Evolutionary conservation across 1,284 basidiomycete species (phyloP).

Genomic region (Tilletia horrida): DNA sequence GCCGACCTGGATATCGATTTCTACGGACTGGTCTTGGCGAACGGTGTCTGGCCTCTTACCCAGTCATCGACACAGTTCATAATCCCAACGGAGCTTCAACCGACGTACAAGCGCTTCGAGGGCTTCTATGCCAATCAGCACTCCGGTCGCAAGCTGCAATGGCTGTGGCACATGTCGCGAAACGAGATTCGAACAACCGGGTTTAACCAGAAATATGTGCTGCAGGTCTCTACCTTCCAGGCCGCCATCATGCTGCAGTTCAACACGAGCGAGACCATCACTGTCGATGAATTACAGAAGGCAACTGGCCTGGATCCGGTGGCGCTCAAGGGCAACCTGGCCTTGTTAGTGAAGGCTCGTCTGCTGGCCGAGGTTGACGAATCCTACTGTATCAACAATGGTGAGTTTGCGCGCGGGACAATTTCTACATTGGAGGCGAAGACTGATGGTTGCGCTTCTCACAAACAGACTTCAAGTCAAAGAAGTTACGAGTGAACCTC

Average conservation of each 20-base stretch:
- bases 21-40: conserved; percentile 87
- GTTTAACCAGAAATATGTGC: conserved; percentile 87
- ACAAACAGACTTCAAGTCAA: conserved; percentile 73
- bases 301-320: conserved; percentile 81
- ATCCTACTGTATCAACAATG: conserved; percentile 88
- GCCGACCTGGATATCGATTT: conserved; percentile 67
- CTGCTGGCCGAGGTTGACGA: conserved; percentile 76
- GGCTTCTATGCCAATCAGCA: conserved; percentile 92
- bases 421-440: conserved; percentile 14
- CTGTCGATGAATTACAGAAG: conserved; percentile 72
- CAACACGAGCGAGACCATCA: conserved; percentile 78
- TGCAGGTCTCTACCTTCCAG: conserved; percentile 93
- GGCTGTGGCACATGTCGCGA: conserved; percentile 97
- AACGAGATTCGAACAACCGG: conserved; percentile 93
- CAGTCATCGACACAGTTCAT: conserved; percentile 79
- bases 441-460: not conserved
- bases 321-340: conserved; percentile 78
- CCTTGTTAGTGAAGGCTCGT: conserved; percentile 81
- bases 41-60: conserved; percentile 92
- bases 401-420: conserved; percentile 56
- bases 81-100: conserved; percentile 80
- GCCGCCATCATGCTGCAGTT: conserved; percentile 91
- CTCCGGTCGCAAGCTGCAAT: conserved; percentile 89
- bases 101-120: conserved; percentile 85
- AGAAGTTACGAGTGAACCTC: conserved; percentile 78